Conservation (phyloP, 108 stramenopile species). For the Bacterosira constricta region DNA sequence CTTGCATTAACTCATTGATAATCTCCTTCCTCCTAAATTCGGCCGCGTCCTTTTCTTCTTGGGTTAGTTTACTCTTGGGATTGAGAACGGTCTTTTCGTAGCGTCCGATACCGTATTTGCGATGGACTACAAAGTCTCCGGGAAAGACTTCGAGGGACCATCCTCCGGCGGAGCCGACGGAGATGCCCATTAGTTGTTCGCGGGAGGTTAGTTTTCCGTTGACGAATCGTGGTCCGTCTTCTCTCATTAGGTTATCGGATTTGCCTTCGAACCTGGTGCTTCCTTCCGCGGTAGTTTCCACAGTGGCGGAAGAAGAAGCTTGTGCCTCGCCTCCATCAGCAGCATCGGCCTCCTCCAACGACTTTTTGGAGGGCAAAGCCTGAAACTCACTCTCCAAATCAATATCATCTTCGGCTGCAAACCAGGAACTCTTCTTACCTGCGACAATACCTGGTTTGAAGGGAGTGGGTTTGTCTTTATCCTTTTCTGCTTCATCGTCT, state of each 20-base stretch:
- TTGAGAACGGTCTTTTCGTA: conserved; percentile 72
- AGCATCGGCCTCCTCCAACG: conserved; percentile 1
- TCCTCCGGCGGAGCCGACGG: conserved; percentile 79
- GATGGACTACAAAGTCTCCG: conserved; percentile 87
- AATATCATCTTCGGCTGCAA: conserved; percentile 66
- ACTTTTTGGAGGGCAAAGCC: conserved; percentile 5
- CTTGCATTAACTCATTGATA: conserved; percentile 53
- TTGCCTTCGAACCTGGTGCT: conserved; percentile 12
- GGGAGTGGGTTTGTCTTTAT: conserved; percentile 6
- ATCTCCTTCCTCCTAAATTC: conserved; percentile 63
- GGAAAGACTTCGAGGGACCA: conserved; percentile 84
- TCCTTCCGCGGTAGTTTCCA: neutral
- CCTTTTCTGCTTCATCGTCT: conserved; percentile 37
- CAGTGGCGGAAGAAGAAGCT: neutral
- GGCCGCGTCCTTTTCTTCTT: conserved; percentile 55
- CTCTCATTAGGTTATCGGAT: neutral
- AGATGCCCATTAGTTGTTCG: conserved; percentile 66
- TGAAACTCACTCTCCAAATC: conserved; percentile 43
- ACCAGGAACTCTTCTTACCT: conserved; percentile 52
- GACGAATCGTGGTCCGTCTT: conserved; percentile 17
- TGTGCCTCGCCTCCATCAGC: neutral
- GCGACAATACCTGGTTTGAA: conserved; percentile 3
- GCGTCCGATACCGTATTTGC: conserved; percentile 82
- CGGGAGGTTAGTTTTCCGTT: conserved; percentile 62
- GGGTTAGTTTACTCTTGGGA: conserved; percentile 65